Evolutionary conservation across 345 rosid genomes (phyloP), one percentile per base, ranked within the genome.

Genomic region (Brassica nigra): DNA sequence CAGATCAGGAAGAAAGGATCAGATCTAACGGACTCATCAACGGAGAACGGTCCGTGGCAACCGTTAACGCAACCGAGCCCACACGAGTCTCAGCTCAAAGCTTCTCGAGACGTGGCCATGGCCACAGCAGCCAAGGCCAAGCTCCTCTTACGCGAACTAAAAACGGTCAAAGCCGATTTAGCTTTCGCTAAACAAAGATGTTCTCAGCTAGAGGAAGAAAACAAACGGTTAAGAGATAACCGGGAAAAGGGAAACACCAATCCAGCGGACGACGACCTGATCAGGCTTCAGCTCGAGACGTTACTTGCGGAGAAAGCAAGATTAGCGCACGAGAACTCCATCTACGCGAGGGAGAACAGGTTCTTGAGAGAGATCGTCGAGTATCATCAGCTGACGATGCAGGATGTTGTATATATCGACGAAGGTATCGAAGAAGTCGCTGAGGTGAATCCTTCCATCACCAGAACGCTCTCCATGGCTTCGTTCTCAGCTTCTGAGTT

Each of bases 31-130:
- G 91, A 86, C 16, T 78, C 81, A 15, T 80, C 76, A 11, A 23
- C 27, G 1, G 74, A 82, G 33, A 89, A 70, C 76, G 84, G 83
- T 75, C 74, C 93, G 62, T 84, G 87, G 90, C 88, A 87, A 65
- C 84, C 80, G 4, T 59, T 81, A 71, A 57, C 63, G 12, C 90
- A 83, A 23, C 88, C 86, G 29, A 80, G 76, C 65, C 83, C 68
- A 33, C 97, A 83, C 49, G 97, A 93, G 68, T 90, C 85, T 58
- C 98, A 92, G 71, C 90, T 96, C 86, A 96, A 96, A 94, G 99
- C 99, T 76, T 93, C 99, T 75, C 98, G 99, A 81, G 99, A 96
- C 76, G 98, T 96, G 86, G 99, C 99, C 28, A 90, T 96, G 98
- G 99, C 99, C 61, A 96, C 98, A 39, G 99, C 99, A 77, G 97